Percentiles rank a stretch among this genome's conserved stretches.
These are phyloP conservation scores for Mycosphaerella sp. DNA, from an alignment of 2,329 filamentous ascomycete species.

Conservation along the genomic window DNA sequence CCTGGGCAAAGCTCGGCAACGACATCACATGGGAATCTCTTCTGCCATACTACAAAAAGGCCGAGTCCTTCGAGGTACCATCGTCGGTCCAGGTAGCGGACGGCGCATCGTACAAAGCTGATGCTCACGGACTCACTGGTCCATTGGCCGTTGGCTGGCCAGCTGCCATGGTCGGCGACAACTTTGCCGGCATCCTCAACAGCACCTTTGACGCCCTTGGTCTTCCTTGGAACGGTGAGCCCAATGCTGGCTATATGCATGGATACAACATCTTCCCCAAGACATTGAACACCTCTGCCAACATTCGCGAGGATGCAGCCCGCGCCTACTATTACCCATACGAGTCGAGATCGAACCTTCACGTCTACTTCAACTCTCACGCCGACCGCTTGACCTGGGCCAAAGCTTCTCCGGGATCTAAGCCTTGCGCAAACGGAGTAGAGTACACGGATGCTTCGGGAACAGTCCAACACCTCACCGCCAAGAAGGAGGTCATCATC, in stretches of 20 bases:
- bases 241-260: conserved; percentile 41
- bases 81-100: conserved; percentile 7
- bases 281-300: conserved; percentile 37
- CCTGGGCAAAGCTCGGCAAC: conserved; percentile 33
- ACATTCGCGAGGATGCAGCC: conserved; percentile 44
- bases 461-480: not conserved
- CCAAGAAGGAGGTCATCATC: conserved; percentile 49
- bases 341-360: conserved; percentile 38
- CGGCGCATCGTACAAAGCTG: conserved; percentile 10
- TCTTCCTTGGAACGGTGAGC: conserved; percentile 38
- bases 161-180: conserved; percentile 8
- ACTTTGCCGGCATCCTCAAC: conserved; percentile 31
- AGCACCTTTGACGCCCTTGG: conserved; percentile 34
- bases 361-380: conserved; percentile 40
- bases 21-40: conserved; percentile 32
- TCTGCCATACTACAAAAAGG: conserved; percentile 25
- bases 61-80: conserved; percentile 15
- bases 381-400: conserved; percentile 40
- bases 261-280: conserved; percentile 41
- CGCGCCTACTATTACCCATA: conserved; percentile 45
- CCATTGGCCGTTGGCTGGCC: conserved; percentile 14
- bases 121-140: conserved; percentile 12
- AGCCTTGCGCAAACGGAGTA: conserved; percentile 12
- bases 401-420: not conserved
- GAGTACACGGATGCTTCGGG: conserved; percentile 2